A percentile compares a stretch with the other conserved stretches of the same genome.
These are phyloP conservation scores for Madurella mycetomatis DNA, from an alignment of 2,329 filamentous ascomycete species.

Conservation along the genomic window DNA sequence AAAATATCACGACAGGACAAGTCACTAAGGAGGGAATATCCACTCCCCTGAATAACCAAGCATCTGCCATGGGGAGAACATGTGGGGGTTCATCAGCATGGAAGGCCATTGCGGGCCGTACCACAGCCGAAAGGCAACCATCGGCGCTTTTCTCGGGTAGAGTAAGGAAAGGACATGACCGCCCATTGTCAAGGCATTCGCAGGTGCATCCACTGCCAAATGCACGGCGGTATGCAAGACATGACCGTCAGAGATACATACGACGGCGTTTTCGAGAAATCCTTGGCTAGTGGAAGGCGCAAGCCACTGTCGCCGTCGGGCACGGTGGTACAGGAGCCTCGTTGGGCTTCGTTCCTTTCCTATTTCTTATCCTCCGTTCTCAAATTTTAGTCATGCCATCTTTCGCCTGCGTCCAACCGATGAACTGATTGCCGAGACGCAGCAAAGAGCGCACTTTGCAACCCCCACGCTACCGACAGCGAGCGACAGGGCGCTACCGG, in stretches of 20 bases:
- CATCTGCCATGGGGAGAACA: not conserved
- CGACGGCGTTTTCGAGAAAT: not conserved
- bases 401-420: not conserved
- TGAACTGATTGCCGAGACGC: not conserved
- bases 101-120: no score
- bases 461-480: not conserved
- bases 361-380: slow-evolving; percentile 4
- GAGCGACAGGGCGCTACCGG: not conserved
- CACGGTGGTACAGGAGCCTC: not conserved
- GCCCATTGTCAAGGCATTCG: no score
- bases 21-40: not conserved
- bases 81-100: no score
- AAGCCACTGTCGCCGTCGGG: not conserved
- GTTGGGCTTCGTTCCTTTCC: slow-evolving; percentile 5
- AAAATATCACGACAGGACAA: not conserved
- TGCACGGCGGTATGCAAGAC: not conserved
- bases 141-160: no score
- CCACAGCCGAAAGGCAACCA: no score
- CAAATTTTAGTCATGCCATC: slow-evolving; percentile 9
- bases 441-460: not conserved
- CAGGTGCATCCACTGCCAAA: no score
- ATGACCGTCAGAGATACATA: not conserved
- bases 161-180: no score
- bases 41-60: not conserved
- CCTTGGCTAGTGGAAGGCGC: not conserved